These are phyloP conservation scores for Aspergillus quadrilineatus DNA, from an alignment of 2,329 filamentous ascomycete genomes.

Conservation along the genomic window DNA sequence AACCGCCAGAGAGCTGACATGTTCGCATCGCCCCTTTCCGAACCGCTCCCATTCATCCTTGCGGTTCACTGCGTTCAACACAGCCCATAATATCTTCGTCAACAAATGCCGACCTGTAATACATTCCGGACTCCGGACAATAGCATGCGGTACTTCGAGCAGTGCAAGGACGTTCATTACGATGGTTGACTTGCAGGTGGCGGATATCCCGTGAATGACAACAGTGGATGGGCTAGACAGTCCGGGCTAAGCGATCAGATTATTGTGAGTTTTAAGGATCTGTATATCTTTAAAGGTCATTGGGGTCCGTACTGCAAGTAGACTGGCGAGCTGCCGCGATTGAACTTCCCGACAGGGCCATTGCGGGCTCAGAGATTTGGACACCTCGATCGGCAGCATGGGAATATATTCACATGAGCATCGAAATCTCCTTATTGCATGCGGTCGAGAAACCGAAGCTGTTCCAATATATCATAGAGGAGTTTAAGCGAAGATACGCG, in stretches of 20 bases:
- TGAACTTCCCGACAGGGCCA: slow-evolving; percentile 48
- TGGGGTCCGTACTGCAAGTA: slow-evolving; percentile 37
- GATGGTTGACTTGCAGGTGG: slow-evolving; percentile 81
- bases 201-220: slow-evolving; percentile 78
- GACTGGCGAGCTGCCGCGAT: slow-evolving; percentile 40
- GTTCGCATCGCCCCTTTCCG: slow-evolving; percentile 68
- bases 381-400: slow-evolving; percentile 36
- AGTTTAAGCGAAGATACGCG: not conserved
- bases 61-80: slow-evolving; percentile 35
- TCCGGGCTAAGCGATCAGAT: slow-evolving; percentile 24
- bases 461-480: not conserved
- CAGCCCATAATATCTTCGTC: slow-evolving; percentile 46
- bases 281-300: not conserved
- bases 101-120: slow-evolving; percentile 48
- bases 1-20: slow-evolving; percentile 71
- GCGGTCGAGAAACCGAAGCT: not conserved
- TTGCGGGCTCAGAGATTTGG: slow-evolving; percentile 36
- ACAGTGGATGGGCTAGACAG: slow-evolving; percentile 71
- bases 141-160: slow-evolving; percentile 49
- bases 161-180: slow-evolving; percentile 63
- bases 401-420: not conserved
- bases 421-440: not conserved
- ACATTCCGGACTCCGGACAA: slow-evolving; percentile 47
- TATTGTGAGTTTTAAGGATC: not conserved
- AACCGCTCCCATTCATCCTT: slow-evolving; percentile 47